Conservation (phyloP, 495 filamentous ascomycete species). For the Umbilicaria muhlenbergii region DNA sequence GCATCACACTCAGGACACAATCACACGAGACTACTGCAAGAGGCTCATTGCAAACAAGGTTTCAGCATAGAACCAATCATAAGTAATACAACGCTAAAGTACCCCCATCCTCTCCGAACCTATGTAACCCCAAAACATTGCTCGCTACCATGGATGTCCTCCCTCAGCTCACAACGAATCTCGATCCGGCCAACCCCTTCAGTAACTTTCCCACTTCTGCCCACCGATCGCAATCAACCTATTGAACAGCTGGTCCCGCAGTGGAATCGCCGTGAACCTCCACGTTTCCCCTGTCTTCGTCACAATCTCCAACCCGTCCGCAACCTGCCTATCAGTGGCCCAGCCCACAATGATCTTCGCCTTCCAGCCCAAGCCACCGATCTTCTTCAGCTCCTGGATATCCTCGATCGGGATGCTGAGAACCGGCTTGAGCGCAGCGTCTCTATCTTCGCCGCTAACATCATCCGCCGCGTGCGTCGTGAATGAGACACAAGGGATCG, state of each 20-base stretch:
- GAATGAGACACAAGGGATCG: conserved; percentile 45
- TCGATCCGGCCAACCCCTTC: conserved; percentile 7
- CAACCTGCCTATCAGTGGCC: conserved; percentile 59
- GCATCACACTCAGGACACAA: too few species aligned
- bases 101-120: too few species aligned
- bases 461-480: conserved; percentile 29
- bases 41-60: too few species aligned
- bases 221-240: conserved; percentile 64
- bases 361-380: conserved; percentile 82
- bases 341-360: conserved; percentile 72
- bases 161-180: too few species aligned
- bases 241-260: conserved; percentile 77
- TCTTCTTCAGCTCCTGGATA: conserved; percentile 58
- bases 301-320: conserved; percentile 59
- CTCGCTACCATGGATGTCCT: too few species aligned
- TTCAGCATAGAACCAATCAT: too few species aligned
- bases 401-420: conserved; percentile 40
- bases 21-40: too few species aligned
- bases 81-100: too few species aligned
- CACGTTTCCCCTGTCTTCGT: conserved; percentile 36
- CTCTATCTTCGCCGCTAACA: conserved; percentile 12
- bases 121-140: too few species aligned
- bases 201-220: conserved; percentile 83
- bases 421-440: not conserved
- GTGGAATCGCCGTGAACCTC: conserved; percentile 54